phyloP scores from a whole-genome alignment of 345 rosid species.

The Gossypium turneri region DNA sequence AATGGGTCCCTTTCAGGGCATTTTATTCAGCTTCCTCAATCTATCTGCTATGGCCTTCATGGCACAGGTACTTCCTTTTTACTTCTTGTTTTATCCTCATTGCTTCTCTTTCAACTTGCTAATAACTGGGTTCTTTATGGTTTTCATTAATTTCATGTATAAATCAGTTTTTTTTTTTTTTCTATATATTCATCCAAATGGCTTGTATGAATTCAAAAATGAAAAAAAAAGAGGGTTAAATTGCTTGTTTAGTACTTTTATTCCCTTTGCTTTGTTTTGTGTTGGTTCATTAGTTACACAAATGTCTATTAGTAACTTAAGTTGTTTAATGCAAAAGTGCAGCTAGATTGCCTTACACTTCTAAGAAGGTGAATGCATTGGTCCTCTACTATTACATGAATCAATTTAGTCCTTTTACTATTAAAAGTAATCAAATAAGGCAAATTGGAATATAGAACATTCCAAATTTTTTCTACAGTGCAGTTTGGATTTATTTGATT shows the following conservation, averaged over 20 bases:
- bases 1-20: conserved; percentile 88
- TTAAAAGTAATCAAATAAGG: too few species aligned
- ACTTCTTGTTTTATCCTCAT: not conserved
- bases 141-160: not conserved
- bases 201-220: not conserved
- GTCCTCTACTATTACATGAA: too few species aligned
- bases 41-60: conserved; percentile 80
- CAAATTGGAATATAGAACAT: too few species aligned
- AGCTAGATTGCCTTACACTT: not conserved
- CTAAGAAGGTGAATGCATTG: not conserved
- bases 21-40: conserved; percentile 66
- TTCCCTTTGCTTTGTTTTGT: not conserved
- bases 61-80: conserved; percentile 54
- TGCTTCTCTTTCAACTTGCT: not conserved
- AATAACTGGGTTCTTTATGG: not conserved
- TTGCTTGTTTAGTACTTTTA: conserved; percentile 6
- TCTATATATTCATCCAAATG: not conserved
- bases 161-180: too few species aligned
- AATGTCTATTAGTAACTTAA: not conserved
- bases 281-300: not conserved
- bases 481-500: too few species aligned
- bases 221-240: not conserved
- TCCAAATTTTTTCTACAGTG: too few species aligned
- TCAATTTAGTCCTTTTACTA: too few species aligned
- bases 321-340: not conserved